phyloP scores from a whole-genome alignment of 257 asterid species.

The Apocynum venetum region DNA sequence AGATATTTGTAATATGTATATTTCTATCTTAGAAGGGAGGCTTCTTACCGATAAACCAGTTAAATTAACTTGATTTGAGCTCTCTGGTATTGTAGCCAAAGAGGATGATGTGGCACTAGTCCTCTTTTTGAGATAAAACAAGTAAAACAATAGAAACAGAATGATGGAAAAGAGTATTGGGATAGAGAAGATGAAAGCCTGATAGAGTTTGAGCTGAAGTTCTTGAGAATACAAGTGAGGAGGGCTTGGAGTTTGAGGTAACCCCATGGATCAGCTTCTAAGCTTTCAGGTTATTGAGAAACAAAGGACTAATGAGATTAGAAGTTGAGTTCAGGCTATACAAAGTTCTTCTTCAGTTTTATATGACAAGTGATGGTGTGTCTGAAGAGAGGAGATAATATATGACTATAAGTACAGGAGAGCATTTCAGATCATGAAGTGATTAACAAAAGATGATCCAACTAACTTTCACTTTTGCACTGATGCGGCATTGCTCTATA shows the following conservation, averaged over 20 bases:
- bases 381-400: slow-evolving; percentile 5
- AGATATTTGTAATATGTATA: not conserved
- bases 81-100: slow-evolving; percentile 29
- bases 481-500: slow-evolving; percentile 12
- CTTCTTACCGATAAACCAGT: slow-evolving; percentile 26
- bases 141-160: slow-evolving; percentile 62
- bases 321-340: not conserved
- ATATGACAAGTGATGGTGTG: not conserved
- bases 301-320: not conserved
- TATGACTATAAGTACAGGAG: not conserved
- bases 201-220: slow-evolving; percentile 70
- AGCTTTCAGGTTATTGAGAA: not conserved
- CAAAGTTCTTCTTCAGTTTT: not conserved
- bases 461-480: slow-evolving; percentile 6
- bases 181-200: slow-evolving; percentile 78
- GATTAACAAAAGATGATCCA: not conserved
- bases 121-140: slow-evolving; percentile 79
- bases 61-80: slow-evolving; percentile 15
- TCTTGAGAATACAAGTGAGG: slow-evolving; percentile 64
- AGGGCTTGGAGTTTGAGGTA: slow-evolving; percentile 33
- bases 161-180: slow-evolving; percentile 82
- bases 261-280: slow-evolving; percentile 28
- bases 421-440: not conserved
- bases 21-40: not conserved
- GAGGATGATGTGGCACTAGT: slow-evolving; percentile 24